Conservation (phyloP, 2,329 filamentous ascomycete species). For the Xylariaceae sp. region DNA sequence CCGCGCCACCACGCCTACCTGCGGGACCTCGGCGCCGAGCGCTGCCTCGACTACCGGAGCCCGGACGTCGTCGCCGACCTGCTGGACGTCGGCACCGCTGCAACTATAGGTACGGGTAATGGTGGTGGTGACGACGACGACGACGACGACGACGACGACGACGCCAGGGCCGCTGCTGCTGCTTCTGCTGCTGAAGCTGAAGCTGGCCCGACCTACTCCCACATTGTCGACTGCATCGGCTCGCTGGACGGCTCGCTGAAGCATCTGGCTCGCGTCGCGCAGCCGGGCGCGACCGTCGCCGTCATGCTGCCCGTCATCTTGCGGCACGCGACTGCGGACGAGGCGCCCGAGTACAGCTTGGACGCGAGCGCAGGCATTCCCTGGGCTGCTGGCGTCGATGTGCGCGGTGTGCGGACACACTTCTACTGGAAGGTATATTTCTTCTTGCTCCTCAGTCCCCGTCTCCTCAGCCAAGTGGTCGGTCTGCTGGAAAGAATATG, state of each 20-base stretch:
- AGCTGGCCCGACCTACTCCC: conserved; percentile 27
- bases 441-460: no score
- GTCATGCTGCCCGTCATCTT: conserved; percentile 54
- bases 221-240: conserved; percentile 50
- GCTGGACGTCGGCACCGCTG: no score
- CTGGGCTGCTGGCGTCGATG: conserved; percentile 46
- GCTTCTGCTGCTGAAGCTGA: conserved; percentile 14
- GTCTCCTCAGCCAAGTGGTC: not conserved
- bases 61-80: conserved; percentile 35
- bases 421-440: conserved; percentile 42
- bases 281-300: conserved; percentile 43
- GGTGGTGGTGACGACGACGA: conserved; percentile 13
- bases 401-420: conserved; percentile 48
- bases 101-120: no score
- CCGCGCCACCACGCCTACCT: conserved; percentile 36
- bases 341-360: conserved; percentile 47
- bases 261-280: conserved; percentile 43
- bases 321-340: conserved; percentile 38
- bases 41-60: conserved; percentile 40
- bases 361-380: conserved; percentile 33
- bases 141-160: no score
- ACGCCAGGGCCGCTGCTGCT: no score
- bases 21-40: conserved; percentile 34
- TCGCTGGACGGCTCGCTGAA: conserved; percentile 37
- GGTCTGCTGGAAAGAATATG: not conserved